Conservation (phyloP, 768 basidiomycete genomes). For the Wakefieldia striispora region DNA sequence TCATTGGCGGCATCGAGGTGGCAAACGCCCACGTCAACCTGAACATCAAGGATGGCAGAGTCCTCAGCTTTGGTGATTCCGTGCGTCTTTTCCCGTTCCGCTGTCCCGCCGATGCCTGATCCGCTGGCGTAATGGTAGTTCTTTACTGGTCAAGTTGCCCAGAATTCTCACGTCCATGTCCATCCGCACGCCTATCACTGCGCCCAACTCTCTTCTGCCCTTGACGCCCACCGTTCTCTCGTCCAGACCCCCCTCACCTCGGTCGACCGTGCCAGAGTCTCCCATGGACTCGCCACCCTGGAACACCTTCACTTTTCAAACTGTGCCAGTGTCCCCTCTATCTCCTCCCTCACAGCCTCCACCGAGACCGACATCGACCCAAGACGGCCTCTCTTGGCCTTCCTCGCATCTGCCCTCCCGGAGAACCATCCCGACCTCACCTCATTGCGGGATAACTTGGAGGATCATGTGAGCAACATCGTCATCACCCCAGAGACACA, state of each 20-base stretch:
- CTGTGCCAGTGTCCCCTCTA: conserved; percentile 46
- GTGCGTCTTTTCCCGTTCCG: conserved; percentile 41
- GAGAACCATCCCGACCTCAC: conserved; percentile 38
- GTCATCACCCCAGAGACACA: conserved; percentile 35
- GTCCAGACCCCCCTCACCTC: conserved; percentile 22
- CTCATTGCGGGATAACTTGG: conserved; percentile 47
- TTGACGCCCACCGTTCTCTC: conserved; percentile 26
- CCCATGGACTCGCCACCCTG: conserved; percentile 29
- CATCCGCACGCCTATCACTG: conserved; percentile 58
- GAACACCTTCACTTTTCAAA: conserved; percentile 52
- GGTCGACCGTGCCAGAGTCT: conserved; percentile 9
- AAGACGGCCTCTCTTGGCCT: conserved; percentile 64
- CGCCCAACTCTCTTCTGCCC: conserved; percentile 37
- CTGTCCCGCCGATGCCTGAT: conserved; percentile 7
- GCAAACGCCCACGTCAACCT: conserved; percentile 90
- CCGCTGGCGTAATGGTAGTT: conserved; percentile 48
- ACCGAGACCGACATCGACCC: conserved; percentile 33
- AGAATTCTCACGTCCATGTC: conserved; percentile 31
- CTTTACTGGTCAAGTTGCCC: conserved; percentile 55
- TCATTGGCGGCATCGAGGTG: conserved; percentile 84
- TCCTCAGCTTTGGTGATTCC: conserved; percentile 87
- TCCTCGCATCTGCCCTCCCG: conserved; percentile 76
- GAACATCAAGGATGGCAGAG: conserved; percentile 80
- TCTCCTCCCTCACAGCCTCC: conserved; percentile 21
- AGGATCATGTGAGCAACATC: conserved; percentile 53